Conservation (phyloP, 352 stramenopile species). For the Pythium brachiatum region DNA sequence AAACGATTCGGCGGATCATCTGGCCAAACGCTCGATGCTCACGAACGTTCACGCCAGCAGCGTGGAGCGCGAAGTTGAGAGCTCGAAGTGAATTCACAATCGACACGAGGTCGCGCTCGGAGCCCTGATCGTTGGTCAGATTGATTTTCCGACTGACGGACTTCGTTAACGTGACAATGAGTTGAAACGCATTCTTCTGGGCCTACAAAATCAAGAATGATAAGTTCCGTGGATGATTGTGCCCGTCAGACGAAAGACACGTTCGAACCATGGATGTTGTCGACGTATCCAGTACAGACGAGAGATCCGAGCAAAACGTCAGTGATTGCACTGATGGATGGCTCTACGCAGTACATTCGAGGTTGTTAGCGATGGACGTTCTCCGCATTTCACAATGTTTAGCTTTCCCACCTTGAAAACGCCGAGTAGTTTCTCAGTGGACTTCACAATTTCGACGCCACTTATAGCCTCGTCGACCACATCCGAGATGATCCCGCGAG, state of each 20-base stretch:
- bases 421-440: slow-evolving; percentile 60
- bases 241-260: slow-evolving; percentile 4
- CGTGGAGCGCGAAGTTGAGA: slow-evolving; percentile 69
- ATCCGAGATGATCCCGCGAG: slow-evolving; percentile 40
- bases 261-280: slow-evolving; percentile 29
- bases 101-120: slow-evolving; percentile 50
- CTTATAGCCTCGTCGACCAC: slow-evolving; percentile 62
- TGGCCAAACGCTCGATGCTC: slow-evolving; percentile 71
- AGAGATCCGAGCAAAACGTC: slow-evolving; percentile 58
- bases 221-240: too few species aligned
- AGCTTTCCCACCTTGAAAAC: slow-evolving; percentile 61
- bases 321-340: slow-evolving; percentile 73
- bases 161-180: slow-evolving; percentile 74
- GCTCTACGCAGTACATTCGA: slow-evolving; percentile 26
- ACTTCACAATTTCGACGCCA: slow-evolving; percentile 65
- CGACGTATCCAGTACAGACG: slow-evolving; percentile 35
- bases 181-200: slow-evolving; percentile 67
- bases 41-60: slow-evolving; percentile 39
- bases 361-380: background rate
- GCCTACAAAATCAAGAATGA: slow-evolving; percentile 38
- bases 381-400: background rate
- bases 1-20: slow-evolving; percentile 72
- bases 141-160: slow-evolving; percentile 57
- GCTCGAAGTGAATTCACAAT: slow-evolving; percentile 69
- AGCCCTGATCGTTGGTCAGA: slow-evolving; percentile 27